Conservation (phyloP, 1,284 basidiomycete species). For the Bondarzewia mesenterica region DNA sequence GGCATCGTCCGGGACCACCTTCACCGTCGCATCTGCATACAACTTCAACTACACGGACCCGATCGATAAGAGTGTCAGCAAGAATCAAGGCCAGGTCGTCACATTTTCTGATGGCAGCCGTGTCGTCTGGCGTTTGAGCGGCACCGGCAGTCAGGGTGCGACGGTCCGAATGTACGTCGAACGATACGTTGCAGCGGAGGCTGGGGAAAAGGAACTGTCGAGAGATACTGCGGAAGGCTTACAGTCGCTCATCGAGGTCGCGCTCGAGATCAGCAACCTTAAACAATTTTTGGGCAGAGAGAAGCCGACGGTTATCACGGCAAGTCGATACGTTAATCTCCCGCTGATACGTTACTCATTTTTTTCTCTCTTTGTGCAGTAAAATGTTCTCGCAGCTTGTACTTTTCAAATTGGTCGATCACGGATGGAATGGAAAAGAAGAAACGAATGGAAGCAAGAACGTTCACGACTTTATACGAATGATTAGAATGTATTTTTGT, state of each 20-base stretch:
- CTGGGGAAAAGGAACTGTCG: constrained; percentile 68
- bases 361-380: too few species aligned
- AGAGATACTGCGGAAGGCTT: constrained; percentile 83
- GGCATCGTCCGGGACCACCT: constrained; percentile 58
- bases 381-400: too few species aligned
- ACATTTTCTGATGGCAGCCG: constrained; percentile 87
- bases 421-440: background rate
- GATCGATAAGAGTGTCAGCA: constrained; percentile 88
- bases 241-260: constrained; percentile 93
- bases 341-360: too few species aligned
- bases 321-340: too few species aligned
- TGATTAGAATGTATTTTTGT: too few species aligned
- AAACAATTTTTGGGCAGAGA: constrained; percentile 81
- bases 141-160: constrained; percentile 93
- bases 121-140: constrained; percentile 93
- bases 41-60: constrained; percentile 98
- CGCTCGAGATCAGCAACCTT: constrained; percentile 78
- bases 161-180: constrained; percentile 91
- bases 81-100: constrained; percentile 95
- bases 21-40: constrained; percentile 74
- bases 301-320: constrained; percentile 94
- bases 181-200: constrained; percentile 75
- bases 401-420: too few species aligned
- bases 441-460: background rate
- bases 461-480: too few species aligned